Evolutionary conservation across 257 asterid species (phyloP), one percentile per base, ranked within the genome.

Genomic region (Salvia rosmarinus): DNA sequence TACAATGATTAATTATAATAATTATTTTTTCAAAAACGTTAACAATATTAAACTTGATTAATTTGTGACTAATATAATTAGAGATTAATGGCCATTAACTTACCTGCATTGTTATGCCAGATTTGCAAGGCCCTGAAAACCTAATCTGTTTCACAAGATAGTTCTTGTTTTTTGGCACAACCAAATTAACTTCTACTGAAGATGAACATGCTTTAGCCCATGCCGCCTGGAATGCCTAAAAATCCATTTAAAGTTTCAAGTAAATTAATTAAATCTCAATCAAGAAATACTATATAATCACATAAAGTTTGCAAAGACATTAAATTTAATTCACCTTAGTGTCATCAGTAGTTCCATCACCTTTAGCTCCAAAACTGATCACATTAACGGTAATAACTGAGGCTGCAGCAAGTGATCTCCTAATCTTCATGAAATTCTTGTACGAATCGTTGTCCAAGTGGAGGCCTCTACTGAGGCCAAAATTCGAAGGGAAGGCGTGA

Each of bases 111-210:
- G 80, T 76, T 56, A 86, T 82, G 28, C 50, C 67, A 66, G 87
- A 81, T 64, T 76, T 88, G 77, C 95, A 88, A 35, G 89, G 91
- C 34, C 95, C 95, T 4, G 83, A 71, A 75, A 88, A 88, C 74
- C 73, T 75, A 25, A 86, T 59, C 61, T 83, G 85, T 70, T 74
- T 84, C 42, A 88, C 76, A 42, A 79, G 81, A 63, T 75, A 88
- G 9, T 32, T 77, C 56, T 70, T 82, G 57, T 77, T 62, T 49
- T 64, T 28, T 11, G 95, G 85, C 51, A 86, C 83, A 46, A 85
- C 12, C 16, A 81, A 62, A 8, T 23, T 75, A 19, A 79, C 85
- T n/a, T 51, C 62, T 52, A 12, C 25, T 7, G 84, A 62, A 61
- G 89, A 85, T 19, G 87, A 76, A 80, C 94, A 87, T 57, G 81